phyloP scores from a whole-genome alignment of 495 filamentous ascomycete genomes.

The Aspergillus incahuasiensis region DNA sequence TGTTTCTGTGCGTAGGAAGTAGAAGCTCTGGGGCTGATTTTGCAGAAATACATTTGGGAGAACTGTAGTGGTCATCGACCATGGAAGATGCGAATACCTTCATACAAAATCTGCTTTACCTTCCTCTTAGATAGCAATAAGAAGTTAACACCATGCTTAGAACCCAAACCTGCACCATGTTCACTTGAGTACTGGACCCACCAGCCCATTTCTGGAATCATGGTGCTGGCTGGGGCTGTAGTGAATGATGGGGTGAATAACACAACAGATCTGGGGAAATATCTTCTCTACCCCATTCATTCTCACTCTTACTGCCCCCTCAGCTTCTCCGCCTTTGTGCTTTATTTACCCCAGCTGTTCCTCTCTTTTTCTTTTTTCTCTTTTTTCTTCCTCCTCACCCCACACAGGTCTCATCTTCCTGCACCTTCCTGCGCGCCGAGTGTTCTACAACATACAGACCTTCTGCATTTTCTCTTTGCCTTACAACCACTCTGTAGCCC shows the following conservation, averaged over 20 bases:
- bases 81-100: neutral
- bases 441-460: neutral
- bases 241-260: conserved; percentile 1
- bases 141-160: neutral
- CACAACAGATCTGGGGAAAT: neutral
- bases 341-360: neutral
- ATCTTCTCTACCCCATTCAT: conserved; percentile 3
- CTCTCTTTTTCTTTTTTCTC: neutral
- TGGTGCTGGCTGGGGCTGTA: no score
- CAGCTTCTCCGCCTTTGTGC: neutral
- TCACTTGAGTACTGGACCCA: neutral
- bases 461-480: conserved; percentile 1
- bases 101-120: no score
- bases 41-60: neutral
- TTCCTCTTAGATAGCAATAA: no score
- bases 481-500: no score
- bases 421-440: neutral
- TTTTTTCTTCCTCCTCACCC: neutral
- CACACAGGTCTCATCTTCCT: neutral
- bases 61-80: neutral
- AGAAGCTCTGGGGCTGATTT: neutral
- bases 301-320: neutral
- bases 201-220: conserved; percentile 1
- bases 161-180: neutral
- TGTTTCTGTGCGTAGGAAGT: neutral